Evolutionary conservation across 2,329 filamentous ascomycete genomes (phyloP).

Genomic region (Trichoderma pleuroti): DNA sequence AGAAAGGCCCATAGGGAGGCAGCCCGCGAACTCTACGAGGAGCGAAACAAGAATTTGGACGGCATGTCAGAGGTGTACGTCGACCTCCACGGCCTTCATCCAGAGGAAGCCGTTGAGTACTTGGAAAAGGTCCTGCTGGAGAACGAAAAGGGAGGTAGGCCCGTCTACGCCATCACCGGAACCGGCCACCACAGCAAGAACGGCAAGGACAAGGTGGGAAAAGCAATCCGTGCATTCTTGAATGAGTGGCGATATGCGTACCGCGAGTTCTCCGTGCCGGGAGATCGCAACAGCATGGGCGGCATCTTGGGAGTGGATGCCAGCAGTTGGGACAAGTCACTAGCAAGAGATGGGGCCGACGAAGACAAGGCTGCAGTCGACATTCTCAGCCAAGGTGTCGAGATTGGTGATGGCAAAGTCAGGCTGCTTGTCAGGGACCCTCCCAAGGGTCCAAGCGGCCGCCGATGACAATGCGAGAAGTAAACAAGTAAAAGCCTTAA

Average conservation of each 20-base stretch:
- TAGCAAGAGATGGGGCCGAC: constrained; percentile 46
- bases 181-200: constrained; percentile 98
- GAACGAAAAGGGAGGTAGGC: constrained; percentile 67
- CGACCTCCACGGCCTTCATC: constrained; percentile 96
- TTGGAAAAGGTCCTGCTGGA: constrained; percentile 83
- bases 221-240: constrained; percentile 83
- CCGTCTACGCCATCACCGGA: constrained; percentile 93
- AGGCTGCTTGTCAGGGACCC: constrained; percentile 60
- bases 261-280: constrained; percentile 92
- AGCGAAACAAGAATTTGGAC: constrained; percentile 71
- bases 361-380: constrained; percentile 48
- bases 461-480: constrained; percentile 36
- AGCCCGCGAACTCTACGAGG: constrained; percentile 85
- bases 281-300: constrained; percentile 79
- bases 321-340: constrained; percentile 62
- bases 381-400: constrained; percentile 62
- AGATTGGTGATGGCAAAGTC: constrained; percentile 65
- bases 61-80: constrained; percentile 77
- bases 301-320: constrained; percentile 70
- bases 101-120: constrained; percentile 94
- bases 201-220: constrained; percentile 97
- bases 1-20: constrained; percentile 94
- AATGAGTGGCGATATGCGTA: constrained; percentile 96
- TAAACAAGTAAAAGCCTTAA: constrained; percentile 31
- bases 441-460: constrained; percentile 53